Evolutionary conservation across 306 rosid species (phyloP), one percentile per base, ranked within the genome.

Genomic region (Ormosia emarginata): DNA sequence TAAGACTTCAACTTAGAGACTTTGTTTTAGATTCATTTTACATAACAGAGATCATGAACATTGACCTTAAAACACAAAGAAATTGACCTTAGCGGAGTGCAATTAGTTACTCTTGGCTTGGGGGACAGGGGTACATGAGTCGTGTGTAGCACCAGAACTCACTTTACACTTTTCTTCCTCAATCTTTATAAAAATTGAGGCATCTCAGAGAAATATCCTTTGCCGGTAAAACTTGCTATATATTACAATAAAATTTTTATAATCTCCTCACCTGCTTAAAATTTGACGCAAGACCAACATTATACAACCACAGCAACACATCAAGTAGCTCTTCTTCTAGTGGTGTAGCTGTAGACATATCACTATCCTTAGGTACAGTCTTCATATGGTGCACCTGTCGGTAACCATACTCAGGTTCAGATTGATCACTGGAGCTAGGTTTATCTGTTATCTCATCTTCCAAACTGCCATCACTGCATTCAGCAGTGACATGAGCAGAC

Each of bases 251-350:
- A 78, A 24, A 64, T 6, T 61, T 62, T 36, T 52, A 63, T 18
- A 67, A 56, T 9, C 10, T 69, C 77, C 83, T 88, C 84, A 95
- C 99, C 98, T 90, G 97, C 92, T 90, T 93, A 88, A 93, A 95
- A 84, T 91, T 94, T 2, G 98, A 89, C 2, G 97, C 93, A 85
- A 93, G 94, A 69, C 99, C 99, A 79, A 90, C 85, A 79, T 95
- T 92, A 88, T 92, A 95, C 81, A 95, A 86, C 90, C 96, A 87
- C 80, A 95, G 89, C 83, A 95, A 72, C 75, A 80, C 80, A 87
- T 95, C 99, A 75, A 95, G 87, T 59, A 95, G 94, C 81, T 95
- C 99, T 62, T 95, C 99, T 88, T 95, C 99, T 80, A 58, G 85
- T 74, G 93, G 88, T 0, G 86, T 92, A 86, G 91, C 91, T 78